Evolutionary conservation across 2,329 filamentous ascomycete genomes (phyloP), one percentile per base, ranked within the genome.

Genomic region (Chrysoporthe cubensis): DNA sequence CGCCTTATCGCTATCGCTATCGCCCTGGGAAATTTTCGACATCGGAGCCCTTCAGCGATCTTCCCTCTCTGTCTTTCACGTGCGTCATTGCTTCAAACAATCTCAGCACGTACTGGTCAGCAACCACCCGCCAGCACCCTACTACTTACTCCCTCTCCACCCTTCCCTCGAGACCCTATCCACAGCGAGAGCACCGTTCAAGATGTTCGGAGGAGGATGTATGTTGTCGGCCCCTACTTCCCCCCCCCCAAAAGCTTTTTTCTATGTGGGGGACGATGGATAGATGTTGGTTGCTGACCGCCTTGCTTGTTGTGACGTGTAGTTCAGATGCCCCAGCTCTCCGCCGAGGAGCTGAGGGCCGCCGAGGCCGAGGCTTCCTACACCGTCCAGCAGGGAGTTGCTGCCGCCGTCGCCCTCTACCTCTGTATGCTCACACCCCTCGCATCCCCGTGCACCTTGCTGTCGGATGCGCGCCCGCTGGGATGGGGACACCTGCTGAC

Each of bases 251-350:
- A 9, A 4, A 2, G 3, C n/a, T 21, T 26, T 18, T 21, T 34
- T 32, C 50, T 14, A 9, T 32, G 50, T 7, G 13, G 5, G 21
- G 11, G 16, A 13, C 50, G 50, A 26, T 26, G 26, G 26, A 26
- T 26, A 26, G 26, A 2, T 26, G 26, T 26, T 26, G 26, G 50
- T 21, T 32, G 50, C 50, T 54, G 16, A 54, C 26, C 50, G 32
- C 32, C 50, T 34, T 32, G 26, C 21, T 34, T 54, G 42, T 26
- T 8, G 46, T 44, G 21, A 26, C 37, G 43, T 61, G 44, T 76
- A 91, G 88, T 88, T 83, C 88, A 85, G 73, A 85, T 91, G 80
- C 90, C 90, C 77, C 89, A 88, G 78, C 85, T 88, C 74, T 88
- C 88, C 68, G 82, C 87, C 68, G 88, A 90, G 78, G 91, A 94